Conservation (phyloP, 2,329 filamentous ascomycete species). For the Akanthomyces uredinophilus region DNA sequence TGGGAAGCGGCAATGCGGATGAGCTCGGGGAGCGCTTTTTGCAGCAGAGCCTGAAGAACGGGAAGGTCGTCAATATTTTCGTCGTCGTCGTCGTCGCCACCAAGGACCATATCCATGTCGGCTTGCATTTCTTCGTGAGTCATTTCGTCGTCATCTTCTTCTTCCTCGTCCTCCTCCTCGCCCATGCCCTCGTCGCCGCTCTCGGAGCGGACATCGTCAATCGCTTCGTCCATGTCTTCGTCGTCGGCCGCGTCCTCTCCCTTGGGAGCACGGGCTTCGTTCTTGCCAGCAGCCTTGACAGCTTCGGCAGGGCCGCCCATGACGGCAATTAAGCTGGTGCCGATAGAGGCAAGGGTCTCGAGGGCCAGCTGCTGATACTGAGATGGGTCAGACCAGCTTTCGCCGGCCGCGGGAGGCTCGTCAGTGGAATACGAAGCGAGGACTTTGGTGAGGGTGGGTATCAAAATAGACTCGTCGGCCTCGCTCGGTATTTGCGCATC, state of each 20-base stretch:
- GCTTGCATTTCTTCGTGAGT: constrained; percentile 53
- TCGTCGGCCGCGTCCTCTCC: constrained; percentile 31
- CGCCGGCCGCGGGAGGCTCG: constrained; percentile 25
- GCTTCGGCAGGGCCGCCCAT: constrained; percentile 26
- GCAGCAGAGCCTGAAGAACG: constrained; percentile 41
- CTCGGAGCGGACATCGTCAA: constrained; percentile 30
- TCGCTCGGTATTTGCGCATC: constrained; percentile 24
- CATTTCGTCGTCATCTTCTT: constrained; percentile 47
- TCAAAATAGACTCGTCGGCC: constrained; percentile 30
- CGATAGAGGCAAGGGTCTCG: constrained; percentile 60
- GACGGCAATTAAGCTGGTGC: constrained; percentile 51
- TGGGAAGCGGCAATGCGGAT: constrained; percentile 41
- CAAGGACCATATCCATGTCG: constrained; percentile 62
- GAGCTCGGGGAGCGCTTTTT: constrained; percentile 36
- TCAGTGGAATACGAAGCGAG: constrained; percentile 25
- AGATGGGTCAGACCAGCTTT: constrained; percentile 34
- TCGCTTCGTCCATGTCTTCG: constrained; percentile 34
- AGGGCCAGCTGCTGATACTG: constrained; percentile 52
- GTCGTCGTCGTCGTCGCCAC: constrained; percentile 36
- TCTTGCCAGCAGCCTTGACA: neutral
- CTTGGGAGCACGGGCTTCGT: constrained; percentile 31
- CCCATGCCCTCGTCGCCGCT: constrained; percentile 33
- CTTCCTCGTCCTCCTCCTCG: constrained; percentile 34
- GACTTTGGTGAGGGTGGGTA: constrained; percentile 33
- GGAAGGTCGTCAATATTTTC: constrained; percentile 46